Evolutionary conservation across 306 rosid species (phyloP), one percentile per base, ranked within the genome.

Genomic region (Vigna reflexopilosa): DNA sequence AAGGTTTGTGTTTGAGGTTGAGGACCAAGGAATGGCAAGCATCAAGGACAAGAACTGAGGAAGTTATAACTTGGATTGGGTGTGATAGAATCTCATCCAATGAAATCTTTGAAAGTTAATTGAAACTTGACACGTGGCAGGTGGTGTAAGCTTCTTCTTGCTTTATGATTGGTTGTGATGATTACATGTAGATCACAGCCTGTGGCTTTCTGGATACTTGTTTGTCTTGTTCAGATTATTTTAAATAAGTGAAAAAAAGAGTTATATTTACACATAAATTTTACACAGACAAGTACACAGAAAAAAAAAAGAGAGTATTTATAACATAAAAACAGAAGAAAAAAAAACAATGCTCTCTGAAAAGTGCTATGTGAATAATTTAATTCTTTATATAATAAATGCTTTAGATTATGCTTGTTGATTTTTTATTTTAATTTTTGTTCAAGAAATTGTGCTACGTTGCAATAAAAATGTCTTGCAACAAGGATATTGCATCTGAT

Each of bases 61-160:
- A 24, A 10, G 24, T 56, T 62, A 20, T 47, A 77, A 47, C 20
- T 54, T 62, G 57, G 76, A 48, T 17, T 30, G 56, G 42, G 50
- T 67, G 73, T 79, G 88, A 85, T 88, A 76, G 59, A 75, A 80
- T 86, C 88, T 88, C 88, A 90, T 90, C 96, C 90, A 67, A 85
- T 55, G 91, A 85, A 87, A 90, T 90, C 93, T 73, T 55, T 75
- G 86, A 79, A 28, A 14, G 32, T 67, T 54, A 87, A 90, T 84
- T 78, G 85, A 16, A 68, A 17, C 7, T 17, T 75, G 89, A 87
- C 93, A 88, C 78, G 91, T 87, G 91, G 93, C 83, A 34, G 26
- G 15, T 62, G 59, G 8, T 68, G 52, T 77, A 30, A 32, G 82
- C 45, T 61, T 71, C 20, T 34, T 4, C 4, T 42, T 73, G 68